A percentile compares a stretch with the other conserved stretches of the same genome.
phyloP scores from a whole-genome alignment of 2,329 filamentous ascomycete genomes.

The Ceratocystis cubensis region DNA sequence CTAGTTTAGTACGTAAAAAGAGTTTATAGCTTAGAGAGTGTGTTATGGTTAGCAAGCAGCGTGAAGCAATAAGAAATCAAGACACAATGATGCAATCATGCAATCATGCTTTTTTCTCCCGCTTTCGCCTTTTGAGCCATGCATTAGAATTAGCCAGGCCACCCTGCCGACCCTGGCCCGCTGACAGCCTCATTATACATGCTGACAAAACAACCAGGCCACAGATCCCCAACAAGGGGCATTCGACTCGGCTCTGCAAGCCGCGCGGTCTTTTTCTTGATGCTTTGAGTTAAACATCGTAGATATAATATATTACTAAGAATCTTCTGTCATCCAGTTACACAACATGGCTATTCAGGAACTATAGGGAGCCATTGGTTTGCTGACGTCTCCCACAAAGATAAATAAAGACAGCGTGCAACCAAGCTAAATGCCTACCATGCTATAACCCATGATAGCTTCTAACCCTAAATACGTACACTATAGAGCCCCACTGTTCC shows the following conservation, averaged over 20 bases:
- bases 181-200: constrained; percentile 2
- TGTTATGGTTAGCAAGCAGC: no score
- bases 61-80: no score
- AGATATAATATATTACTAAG: background rate
- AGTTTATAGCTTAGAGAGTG: background rate
- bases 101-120: background rate
- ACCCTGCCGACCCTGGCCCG: background rate
- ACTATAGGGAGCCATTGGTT: no score
- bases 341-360: background rate
- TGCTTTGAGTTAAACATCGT: background rate
- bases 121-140: background rate
- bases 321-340: background rate
- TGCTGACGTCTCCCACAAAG: background rate
- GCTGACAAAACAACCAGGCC: constrained; percentile 1
- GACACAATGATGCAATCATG: no score
- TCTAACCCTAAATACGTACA: background rate
- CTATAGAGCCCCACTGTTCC: background rate
- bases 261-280: background rate
- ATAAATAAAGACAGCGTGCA: background rate
- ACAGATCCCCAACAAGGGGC: background rate
- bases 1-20: background rate
- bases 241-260: background rate
- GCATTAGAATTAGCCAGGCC: background rate
- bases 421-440: background rate
- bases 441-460: background rate